Evolutionary conservation across 2,329 filamentous ascomycete species (phyloP), one percentile per base, ranked within the genome.

Genomic region (Aspergillus sp.): DNA sequence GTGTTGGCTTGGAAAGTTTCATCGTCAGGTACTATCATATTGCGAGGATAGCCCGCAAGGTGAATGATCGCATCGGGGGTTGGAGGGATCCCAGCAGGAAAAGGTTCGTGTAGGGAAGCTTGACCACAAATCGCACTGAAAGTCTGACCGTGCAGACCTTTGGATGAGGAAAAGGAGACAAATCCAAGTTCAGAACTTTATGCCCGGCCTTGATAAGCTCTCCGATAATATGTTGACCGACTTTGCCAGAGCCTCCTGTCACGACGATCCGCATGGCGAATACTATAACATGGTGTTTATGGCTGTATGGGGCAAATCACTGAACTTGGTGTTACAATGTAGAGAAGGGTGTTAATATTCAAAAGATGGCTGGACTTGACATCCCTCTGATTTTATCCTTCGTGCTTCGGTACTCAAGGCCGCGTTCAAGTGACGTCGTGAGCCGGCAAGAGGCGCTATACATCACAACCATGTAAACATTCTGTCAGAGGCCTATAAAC

Each of bases 51-150:
- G 0, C 77, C 79, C 10, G 73, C 77, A 40, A 83, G 78, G 58
- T 85, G 81, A 40, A 84, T 79, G 40, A 85, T 76, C 0, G 76
- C 80, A 54, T 83, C 79, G 0, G 81, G 79, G 9, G 50, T 0
- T 69, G 67, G 0, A 61, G 57, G 12, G 69, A 72, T 4, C 65
- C 61, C 52, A 37, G 36, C 66, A 45, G 40, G 60, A 58, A 56
- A 67, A 13, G 52, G 64, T 47, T 60, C 61, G 41, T 50, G 67
- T 52, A 79, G 73, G 54, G 74, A 66, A 63, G 80, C 82, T 52
- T 83, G 78, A 0, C 74, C 77, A 9, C 72, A 75, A 8, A 80
- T 57, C 5, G 76, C 76, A 45, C 75, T 77, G 67, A 76, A 79
- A 43, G 77, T 75, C 56, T 80, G 75, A 81, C 60, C 0, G 77